Evolutionary conservation across 306 rosid species (phyloP).

Genomic region (Acacia acuminata): DNA sequence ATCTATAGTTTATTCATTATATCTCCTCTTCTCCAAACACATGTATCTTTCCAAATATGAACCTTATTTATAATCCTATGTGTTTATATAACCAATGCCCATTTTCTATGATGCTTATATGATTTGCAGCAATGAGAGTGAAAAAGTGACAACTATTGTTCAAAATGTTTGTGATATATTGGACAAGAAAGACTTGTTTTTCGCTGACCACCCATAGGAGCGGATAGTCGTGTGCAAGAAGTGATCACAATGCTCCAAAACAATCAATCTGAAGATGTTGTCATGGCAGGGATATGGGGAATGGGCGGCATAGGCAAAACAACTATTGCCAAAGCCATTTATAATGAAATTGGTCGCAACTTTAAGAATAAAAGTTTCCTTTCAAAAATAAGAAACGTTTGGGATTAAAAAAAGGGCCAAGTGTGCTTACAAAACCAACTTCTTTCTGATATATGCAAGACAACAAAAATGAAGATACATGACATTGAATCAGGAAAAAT

Average conservation of each 20-base stretch:
- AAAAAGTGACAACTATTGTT: background rate
- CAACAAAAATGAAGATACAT: background rate
- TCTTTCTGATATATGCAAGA: background rate
- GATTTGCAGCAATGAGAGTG: background rate
- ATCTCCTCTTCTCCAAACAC: background rate
- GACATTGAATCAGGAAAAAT: background rate
- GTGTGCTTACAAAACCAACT: background rate
- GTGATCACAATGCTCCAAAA: background rate
- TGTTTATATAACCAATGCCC: background rate
- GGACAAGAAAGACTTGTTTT: background rate
- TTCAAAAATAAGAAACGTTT: background rate
- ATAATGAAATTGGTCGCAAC: background rate
- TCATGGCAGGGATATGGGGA: background rate
- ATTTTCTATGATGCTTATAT: background rate
- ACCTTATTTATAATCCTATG: too few species aligned
- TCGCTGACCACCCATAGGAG: background rate
- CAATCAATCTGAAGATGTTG: background rate
- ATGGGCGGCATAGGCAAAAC: background rate
- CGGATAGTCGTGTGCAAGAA: background rate
- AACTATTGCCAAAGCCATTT: background rate
- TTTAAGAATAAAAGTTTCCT: background rate
- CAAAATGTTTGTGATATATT: background rate
- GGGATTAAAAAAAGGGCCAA: background rate
- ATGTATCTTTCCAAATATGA: too few species aligned
- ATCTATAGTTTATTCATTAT: background rate